phyloP scores from a whole-genome alignment of 2,329 filamentous ascomycete species.

The Penicillium sp. region DNA sequence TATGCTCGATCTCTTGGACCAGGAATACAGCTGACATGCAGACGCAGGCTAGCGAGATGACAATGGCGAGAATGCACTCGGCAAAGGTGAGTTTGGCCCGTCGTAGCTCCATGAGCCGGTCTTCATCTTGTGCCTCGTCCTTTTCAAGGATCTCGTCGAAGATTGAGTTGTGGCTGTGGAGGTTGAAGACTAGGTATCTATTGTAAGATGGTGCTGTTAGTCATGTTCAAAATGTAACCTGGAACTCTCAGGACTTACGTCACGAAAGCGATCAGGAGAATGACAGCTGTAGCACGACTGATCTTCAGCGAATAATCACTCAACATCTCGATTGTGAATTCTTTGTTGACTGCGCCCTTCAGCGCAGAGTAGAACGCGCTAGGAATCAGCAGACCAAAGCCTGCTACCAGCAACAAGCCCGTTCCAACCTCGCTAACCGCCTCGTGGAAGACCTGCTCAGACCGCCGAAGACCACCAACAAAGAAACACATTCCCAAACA shows the following conservation, averaged over 20 bases:
- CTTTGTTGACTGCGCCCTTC: constrained; percentile 48
- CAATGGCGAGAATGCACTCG: constrained; percentile 71
- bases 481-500: constrained; percentile 84
- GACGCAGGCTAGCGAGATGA: constrained; percentile 70
- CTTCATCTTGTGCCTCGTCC: constrained; percentile 71
- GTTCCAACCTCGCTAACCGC: constrained; percentile 80
- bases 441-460: constrained; percentile 73
- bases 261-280: constrained; percentile 72
- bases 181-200: constrained; percentile 71
- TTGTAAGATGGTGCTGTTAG: background rate
- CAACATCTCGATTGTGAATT: constrained; percentile 51
- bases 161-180: constrained; percentile 76
- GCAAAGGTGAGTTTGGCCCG: constrained; percentile 76
- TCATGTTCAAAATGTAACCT: background rate
- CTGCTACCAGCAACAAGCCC: constrained; percentile 77
- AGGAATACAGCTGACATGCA: constrained; percentile 75
- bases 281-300: constrained; percentile 72
- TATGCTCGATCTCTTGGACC: constrained; percentile 72
- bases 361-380: constrained; percentile 56
- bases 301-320: constrained; percentile 64
- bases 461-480: constrained; percentile 70
- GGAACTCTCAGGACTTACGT: constrained; percentile 55
- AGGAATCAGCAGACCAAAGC: constrained; percentile 57
- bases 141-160: constrained; percentile 75
- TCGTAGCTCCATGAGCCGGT: constrained; percentile 63